Conservation (phyloP, 2,329 filamentous ascomycete genomes). For the Corynespora cassiicola region DNA sequence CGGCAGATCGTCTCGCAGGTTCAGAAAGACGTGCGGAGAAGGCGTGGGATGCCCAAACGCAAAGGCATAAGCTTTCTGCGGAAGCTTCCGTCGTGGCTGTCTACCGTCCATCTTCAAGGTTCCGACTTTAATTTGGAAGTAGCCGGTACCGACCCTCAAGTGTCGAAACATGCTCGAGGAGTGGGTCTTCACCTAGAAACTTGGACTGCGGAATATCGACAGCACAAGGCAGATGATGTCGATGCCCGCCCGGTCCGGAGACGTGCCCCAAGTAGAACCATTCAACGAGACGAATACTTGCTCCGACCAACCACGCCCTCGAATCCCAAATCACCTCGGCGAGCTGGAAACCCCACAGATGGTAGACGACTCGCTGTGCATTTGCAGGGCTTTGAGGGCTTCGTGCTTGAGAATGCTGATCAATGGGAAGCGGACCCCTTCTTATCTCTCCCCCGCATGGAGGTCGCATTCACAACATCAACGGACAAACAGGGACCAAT, state of each 20-base stretch:
- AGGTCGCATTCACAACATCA: constrained; percentile 82
- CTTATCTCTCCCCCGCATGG: constrained; percentile 82
- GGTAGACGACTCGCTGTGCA: constrained; percentile 83
- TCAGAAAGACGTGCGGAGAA: constrained; percentile 54
- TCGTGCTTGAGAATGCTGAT: constrained; percentile 87
- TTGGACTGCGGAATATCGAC: constrained; percentile 87
- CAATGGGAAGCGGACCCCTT: constrained; percentile 87
- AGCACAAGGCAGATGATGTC: constrained; percentile 73
- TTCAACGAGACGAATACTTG: constrained; percentile 67
- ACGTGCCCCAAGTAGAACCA: constrained; percentile 72
- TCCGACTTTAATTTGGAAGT: constrained; percentile 90
- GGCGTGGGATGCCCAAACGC: constrained; percentile 48
- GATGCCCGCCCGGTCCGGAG: constrained; percentile 67
- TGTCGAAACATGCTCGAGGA: constrained; percentile 82
- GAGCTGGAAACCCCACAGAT: constrained; percentile 64
- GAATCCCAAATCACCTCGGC: constrained; percentile 58
- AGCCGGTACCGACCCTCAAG: constrained; percentile 83
- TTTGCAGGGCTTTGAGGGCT: constrained; percentile 83
- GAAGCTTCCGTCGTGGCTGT: constrained; percentile 80
- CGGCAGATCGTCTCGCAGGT: constrained; percentile 90
- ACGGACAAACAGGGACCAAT: constrained; percentile 88
- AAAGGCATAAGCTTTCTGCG: constrained; percentile 69
- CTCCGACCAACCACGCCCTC: constrained; percentile 58
- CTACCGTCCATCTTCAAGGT: constrained; percentile 83
- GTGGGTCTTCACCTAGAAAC: constrained; percentile 86